Conservation (phyloP, 1,139 yeast species). For the Sugiyamaella xylanicola region DNA sequence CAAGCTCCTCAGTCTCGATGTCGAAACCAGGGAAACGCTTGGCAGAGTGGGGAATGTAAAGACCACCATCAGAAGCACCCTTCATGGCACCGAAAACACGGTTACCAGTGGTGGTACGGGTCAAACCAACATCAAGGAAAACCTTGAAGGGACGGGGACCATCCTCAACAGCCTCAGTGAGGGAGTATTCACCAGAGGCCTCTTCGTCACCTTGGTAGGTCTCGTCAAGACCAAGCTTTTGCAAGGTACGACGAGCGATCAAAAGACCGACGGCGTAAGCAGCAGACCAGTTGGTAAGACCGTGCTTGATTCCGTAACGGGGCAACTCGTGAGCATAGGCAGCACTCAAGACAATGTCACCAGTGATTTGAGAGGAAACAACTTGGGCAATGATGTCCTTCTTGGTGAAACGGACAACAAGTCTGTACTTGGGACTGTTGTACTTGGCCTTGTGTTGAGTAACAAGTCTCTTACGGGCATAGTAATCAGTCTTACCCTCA, state of each 20-base stretch:
- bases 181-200: constrained; percentile 98
- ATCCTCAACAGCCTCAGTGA: constrained; percentile 99
- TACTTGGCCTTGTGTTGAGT: constrained; percentile 99
- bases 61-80: constrained; percentile 99
- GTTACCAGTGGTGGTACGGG: constrained; percentile 99
- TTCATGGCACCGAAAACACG: constrained; percentile 98
- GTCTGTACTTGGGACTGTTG: constrained; percentile 99
- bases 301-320: constrained; percentile 95
- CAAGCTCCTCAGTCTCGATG: constrained; percentile 97
- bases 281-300: constrained; percentile 99
- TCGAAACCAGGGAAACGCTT: constrained; percentile 99
- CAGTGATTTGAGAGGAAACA: constrained; percentile 93
- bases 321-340: constrained; percentile 99
- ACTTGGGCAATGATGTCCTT: constrained; percentile 98
- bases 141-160: constrained; percentile 99
- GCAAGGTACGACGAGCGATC: constrained; percentile 98
- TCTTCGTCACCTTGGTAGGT: constrained; percentile 99
- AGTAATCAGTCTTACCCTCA: constrained; percentile 99
- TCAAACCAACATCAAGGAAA: constrained; percentile 98
- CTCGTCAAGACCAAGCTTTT: constrained; percentile 98
- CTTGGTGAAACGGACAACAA: constrained; percentile 99
- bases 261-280: constrained; percentile 99
- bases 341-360: constrained; percentile 94
- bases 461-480: constrained; percentile 99
- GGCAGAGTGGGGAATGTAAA: constrained; percentile 98